These are phyloP conservation scores for Phialophora macrospora DNA, from an alignment of 2,329 filamentous ascomycete genomes.

Conservation along the genomic window DNA sequence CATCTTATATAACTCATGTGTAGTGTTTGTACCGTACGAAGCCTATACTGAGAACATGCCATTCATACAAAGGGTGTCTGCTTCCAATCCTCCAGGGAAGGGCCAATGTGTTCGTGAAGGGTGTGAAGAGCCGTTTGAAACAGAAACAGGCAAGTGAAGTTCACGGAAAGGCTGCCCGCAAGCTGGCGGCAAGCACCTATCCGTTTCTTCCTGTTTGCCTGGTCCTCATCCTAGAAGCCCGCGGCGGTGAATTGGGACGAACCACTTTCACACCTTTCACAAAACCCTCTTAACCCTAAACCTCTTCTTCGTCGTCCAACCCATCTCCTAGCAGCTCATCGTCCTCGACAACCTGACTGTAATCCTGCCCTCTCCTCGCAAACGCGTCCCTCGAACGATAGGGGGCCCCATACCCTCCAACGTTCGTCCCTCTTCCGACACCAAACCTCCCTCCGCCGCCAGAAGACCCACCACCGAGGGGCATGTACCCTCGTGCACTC, in stretches of 20 bases:
- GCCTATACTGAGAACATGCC: conserved; percentile 4
- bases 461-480: conserved; percentile 56
- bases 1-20: background rate
- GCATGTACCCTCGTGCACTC: conserved; percentile 58
- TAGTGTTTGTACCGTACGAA: conserved; percentile 2
- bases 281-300: conserved; percentile 32
- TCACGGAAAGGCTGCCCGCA: background rate
- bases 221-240: background rate
- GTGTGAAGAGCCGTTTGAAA: background rate
- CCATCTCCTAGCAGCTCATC: conserved; percentile 94
- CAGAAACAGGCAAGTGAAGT: background rate
- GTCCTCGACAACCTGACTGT: conserved; percentile 82
- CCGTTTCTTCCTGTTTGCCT: background rate
- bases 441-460: conserved; percentile 47
- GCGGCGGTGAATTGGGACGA: background rate
- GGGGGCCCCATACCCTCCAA: conserved; percentile 53
- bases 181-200: background rate
- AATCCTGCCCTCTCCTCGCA: conserved; percentile 78
- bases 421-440: conserved; percentile 50
- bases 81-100: background rate
- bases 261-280: background rate
- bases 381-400: conserved; percentile 92
- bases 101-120: background rate
- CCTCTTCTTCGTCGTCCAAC: conserved; percentile 78
- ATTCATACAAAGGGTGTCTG: background rate